Percentiles rank a stretch among this genome's conserved stretches.
These are phyloP conservation scores for Alternaria metachromatica DNA, from an alignment of 2,329 filamentous ascomycete genomes.

Conservation along the genomic window DNA sequence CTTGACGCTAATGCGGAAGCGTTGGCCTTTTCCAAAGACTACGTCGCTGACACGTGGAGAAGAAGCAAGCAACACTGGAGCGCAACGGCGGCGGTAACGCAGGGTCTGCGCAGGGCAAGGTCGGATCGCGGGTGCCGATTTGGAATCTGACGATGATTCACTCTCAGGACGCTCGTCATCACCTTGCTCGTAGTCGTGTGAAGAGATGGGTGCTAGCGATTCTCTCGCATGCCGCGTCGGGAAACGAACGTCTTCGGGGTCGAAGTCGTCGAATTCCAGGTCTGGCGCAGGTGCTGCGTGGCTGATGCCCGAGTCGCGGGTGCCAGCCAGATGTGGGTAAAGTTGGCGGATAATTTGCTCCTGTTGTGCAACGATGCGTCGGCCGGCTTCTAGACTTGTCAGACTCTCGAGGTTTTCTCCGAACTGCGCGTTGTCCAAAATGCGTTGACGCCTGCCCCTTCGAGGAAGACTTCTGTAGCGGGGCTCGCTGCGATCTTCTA, in stretches of 20 bases:
- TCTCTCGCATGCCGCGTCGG: conserved; percentile 28
- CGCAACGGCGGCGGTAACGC: conserved; percentile 57
- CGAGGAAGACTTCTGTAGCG: conserved; percentile 57
- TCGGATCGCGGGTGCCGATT: conserved; percentile 39
- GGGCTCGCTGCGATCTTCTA: conserved; percentile 68
- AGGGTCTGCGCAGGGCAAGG: conserved; percentile 46
- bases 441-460: conserved; percentile 47
- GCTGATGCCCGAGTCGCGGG: conserved; percentile 14
- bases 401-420: conserved; percentile 42
- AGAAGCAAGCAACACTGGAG: conserved; percentile 53
- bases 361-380: conserved; percentile 55
- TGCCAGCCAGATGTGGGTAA: conserved; percentile 52
- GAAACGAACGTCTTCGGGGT: conserved; percentile 48
- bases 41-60: conserved; percentile 56
- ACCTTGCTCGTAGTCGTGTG: conserved; percentile 24
- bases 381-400: conserved; percentile 38
- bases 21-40: conserved; percentile 51
- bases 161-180: conserved; percentile 28
- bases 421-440: conserved; percentile 42
- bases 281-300: conserved; percentile 29
- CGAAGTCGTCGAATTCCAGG: conserved; percentile 46
- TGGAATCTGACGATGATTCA: conserved; percentile 36
- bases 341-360: conserved; percentile 56
- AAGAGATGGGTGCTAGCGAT: conserved; percentile 20
- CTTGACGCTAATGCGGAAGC: conserved; percentile 54